phyloP scores from a whole-genome alignment of 1,139 yeast genomes.

The Kodamaea derodonti region DNA sequence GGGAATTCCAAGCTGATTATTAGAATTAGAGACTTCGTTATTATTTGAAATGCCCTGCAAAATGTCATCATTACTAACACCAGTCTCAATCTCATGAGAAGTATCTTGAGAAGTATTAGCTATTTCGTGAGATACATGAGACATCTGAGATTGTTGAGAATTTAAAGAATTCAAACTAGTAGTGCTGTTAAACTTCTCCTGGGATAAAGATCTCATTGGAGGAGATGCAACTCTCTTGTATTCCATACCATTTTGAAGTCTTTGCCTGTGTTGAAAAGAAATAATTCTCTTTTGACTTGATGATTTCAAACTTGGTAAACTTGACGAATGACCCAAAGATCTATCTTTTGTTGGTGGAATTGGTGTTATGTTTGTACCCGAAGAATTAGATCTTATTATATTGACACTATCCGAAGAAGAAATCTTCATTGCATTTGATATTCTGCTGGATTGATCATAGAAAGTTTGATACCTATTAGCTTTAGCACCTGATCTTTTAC shows the following conservation, averaged over 20 bases:
- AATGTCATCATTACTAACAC: neutral
- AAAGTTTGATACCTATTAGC: constrained; percentile 50
- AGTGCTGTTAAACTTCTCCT: constrained; percentile 5
- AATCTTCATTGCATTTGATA: constrained; percentile 43
- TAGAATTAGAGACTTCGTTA: neutral
- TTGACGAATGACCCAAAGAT: constrained; percentile 37
- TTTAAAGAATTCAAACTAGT: constrained; percentile 2
- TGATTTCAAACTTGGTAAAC: constrained; percentile 35
- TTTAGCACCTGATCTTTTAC: constrained; percentile 41
- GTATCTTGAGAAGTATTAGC: neutral
- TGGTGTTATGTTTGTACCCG: constrained; percentile 10
- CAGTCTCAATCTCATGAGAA: neutral
- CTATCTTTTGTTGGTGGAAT: constrained; percentile 13
- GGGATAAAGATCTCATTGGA: constrained; percentile 5
- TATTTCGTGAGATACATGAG: neutral
- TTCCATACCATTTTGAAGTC: constrained; percentile 10
- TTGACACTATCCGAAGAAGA: constrained; percentile 44
- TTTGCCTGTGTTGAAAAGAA: constrained; percentile 8
- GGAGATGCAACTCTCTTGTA: constrained; percentile 9
- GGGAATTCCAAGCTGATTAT: neutral
- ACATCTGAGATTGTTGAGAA: neutral
- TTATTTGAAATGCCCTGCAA: neutral
- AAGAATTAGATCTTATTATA: constrained; percentile 24
- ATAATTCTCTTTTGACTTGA: constrained; percentile 12
- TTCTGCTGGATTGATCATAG: constrained; percentile 44